Percentiles rank a stretch among this genome's conserved stretches.
Evolutionary conservation across 2,329 filamentous ascomycete genomes (phyloP).

Genomic region (Aschersonia sp.): DNA sequence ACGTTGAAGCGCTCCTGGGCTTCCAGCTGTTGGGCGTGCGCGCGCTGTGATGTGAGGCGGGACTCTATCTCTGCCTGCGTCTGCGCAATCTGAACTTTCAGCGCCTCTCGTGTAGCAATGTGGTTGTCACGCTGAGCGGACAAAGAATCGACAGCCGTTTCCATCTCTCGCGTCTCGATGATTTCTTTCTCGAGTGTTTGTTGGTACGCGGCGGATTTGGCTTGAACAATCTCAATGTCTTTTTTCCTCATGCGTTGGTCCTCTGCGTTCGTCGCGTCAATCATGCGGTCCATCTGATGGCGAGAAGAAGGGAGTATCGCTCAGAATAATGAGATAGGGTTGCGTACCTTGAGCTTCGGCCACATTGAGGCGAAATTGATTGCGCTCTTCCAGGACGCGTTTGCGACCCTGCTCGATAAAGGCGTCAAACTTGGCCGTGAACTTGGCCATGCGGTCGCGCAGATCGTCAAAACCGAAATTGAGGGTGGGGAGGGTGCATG

Average conservation of each 20-base stretch:
- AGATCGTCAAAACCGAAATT: constrained; percentile 95
- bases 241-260: constrained; percentile 81
- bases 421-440: constrained; percentile 78
- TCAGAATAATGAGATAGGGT: not conserved
- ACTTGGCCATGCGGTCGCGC: constrained; percentile 87
- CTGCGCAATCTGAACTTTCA: constrained; percentile 48
- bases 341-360: constrained; percentile 73
- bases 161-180: constrained; percentile 64
- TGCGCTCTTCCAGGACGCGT: constrained; percentile 80
- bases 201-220: constrained; percentile 56
- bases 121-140: constrained; percentile 47
- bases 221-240: constrained; percentile 69
- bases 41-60: constrained; percentile 55
- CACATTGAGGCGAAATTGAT: constrained; percentile 82
- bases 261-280: constrained; percentile 40
- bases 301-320: too few species aligned
- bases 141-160: constrained; percentile 43
- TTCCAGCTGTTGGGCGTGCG: constrained; percentile 61
- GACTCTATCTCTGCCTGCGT: constrained; percentile 58
- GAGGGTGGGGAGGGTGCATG: constrained; percentile 70
- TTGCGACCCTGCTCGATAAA: constrained; percentile 90
- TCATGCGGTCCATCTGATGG: not conserved
- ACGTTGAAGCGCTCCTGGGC: constrained; percentile 78
- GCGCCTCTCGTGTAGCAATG: constrained; percentile 37
- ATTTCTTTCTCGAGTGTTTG: constrained; percentile 65